These are phyloP conservation scores for Trichosanthes truncata DNA, from an alignment of 306 rosid species.

Conservation along the genomic window DNA sequence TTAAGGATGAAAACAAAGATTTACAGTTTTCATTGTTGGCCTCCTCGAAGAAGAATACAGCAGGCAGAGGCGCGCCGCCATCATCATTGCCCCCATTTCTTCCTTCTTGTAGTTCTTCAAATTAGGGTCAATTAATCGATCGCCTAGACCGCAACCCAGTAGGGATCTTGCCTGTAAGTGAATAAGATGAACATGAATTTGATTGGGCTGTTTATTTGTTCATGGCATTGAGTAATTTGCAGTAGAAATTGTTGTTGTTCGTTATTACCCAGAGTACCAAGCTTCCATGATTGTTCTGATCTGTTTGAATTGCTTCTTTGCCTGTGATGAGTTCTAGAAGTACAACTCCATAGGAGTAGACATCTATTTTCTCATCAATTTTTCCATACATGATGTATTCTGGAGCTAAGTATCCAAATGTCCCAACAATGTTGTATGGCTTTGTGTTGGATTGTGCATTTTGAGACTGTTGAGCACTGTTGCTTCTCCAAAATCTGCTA, in stretches of 20 bases:
- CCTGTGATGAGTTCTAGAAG: conserved; percentile 43
- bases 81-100: conserved; percentile 33
- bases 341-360: conserved; percentile 43
- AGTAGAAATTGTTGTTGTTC: not conserved
- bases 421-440: conserved; percentile 24
- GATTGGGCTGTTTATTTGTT: not conserved
- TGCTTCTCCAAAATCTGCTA: conserved; percentile 40
- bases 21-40: conserved; percentile 34
- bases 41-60: conserved; percentile 35
- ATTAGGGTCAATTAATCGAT: conserved; percentile 32
- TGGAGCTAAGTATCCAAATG: conserved; percentile 36
- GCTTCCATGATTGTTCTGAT: conserved; percentile 24
- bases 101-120: conserved; percentile 27
- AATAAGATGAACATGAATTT: not conserved
- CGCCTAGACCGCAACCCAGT: conserved; percentile 20
- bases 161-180: conserved; percentile 36
- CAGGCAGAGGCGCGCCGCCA: conserved; percentile 35
- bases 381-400: conserved; percentile 38
- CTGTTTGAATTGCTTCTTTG: conserved; percentile 33
- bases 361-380: conserved; percentile 40
- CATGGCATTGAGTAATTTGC: not conserved
- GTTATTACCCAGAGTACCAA: conserved; percentile 33
- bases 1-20: not conserved
- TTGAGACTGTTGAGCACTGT: conserved; percentile 18
- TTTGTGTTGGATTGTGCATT: conserved; percentile 7